Base-by-base conservation (phyloP, 2,329 filamentous ascomycete genomes). In the Monosporascus sp. region DNA sequence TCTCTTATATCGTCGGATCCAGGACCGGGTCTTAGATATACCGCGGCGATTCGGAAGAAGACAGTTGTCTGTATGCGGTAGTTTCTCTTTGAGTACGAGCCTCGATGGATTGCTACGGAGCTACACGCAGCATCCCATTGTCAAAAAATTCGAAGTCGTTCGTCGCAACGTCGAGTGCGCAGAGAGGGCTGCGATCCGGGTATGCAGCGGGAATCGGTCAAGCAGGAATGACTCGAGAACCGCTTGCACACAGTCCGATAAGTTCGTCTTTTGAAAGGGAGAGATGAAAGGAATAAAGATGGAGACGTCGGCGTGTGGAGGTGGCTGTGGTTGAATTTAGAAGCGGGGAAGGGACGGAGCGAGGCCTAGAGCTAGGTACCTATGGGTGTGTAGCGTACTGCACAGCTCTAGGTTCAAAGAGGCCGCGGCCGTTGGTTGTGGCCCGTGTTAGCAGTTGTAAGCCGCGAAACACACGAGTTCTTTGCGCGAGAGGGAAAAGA, bases 101-200 rank as follows among this genome's bases (percentile, higher is more conserved):
- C 59, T 64, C 59, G 60, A 62, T 56, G 54, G 54, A 59, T 62
- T 64, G 62, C 62, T 62, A 66, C 63, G 55, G 60, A 58, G 59
- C 58, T 66, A 67, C 61, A 59, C 57, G 62, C 59, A 60, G 60
- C 50, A 54, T 62, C 65, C 64, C 65, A 67, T 67, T 50, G 62
- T 67, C 56, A 52, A 56, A 50, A 60, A 57, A 50, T 50, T 46
- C 25, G 52, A 54, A 43, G 51, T 25, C 54, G 56, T 50, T 57
- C 54, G 54, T 65, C 60, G 59, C 62, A 60, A 54, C 54, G 50
- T 45, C 36, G 49, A 51, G 45, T 53, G 50, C 50, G 54, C 48
- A 41, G 27, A 36, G 27, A 43, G 38, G 25, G 49, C 36, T 54
- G 46, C 31, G 46, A 35, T 35, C 49, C 27, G 48, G 44, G 50